Evolutionary conservation across 352 stramenopile genomes (phyloP).

Genomic region (Globisporangium ultimum): DNA sequence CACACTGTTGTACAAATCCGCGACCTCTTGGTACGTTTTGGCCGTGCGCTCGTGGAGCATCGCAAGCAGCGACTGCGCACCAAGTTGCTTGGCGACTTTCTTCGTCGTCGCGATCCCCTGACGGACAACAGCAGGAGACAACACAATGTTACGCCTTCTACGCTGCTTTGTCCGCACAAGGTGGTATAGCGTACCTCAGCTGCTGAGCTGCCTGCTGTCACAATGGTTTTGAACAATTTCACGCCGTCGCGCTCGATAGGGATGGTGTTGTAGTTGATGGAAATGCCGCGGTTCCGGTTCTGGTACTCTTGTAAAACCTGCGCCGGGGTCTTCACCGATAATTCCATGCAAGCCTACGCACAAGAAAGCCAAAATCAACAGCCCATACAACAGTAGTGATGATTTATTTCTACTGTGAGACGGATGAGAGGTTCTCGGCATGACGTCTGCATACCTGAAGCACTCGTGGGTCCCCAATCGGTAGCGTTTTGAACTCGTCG

Average conservation of each 20-base stretch:
- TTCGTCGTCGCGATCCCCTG: slow-evolving; percentile 76
- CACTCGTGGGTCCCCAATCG: slow-evolving; percentile 57
- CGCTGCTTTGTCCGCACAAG: too few relatives aligned
- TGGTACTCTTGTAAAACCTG: slow-evolving; percentile 87
- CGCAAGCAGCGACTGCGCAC: slow-evolving; percentile 66
- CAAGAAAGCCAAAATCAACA: background rate
- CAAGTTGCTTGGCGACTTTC: slow-evolving; percentile 78
- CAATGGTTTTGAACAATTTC: slow-evolving; percentile 83
- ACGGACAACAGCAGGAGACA: slow-evolving; percentile 2
- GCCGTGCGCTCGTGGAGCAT: slow-evolving; percentile 52
- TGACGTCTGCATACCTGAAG: slow-evolving; percentile 33
- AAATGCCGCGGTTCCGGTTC: slow-evolving; percentile 73
- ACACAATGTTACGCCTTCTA: background rate
- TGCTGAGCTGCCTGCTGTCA: slow-evolving; percentile 56
- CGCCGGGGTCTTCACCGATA: slow-evolving; percentile 77
- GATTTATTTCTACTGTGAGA: too few relatives aligned
- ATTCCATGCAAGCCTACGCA: slow-evolving; percentile 61
- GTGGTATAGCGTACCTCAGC: slow-evolving; percentile 40
- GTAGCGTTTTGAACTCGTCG: slow-evolving; percentile 67
- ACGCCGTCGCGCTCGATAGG: slow-evolving; percentile 40
- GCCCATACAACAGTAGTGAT: background rate
- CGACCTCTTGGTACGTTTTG: slow-evolving; percentile 57
- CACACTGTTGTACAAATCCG: slow-evolving; percentile 64
- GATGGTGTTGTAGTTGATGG: slow-evolving; percentile 81
- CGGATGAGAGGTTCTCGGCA: too few relatives aligned